Percentiles rank a stretch among this genome's conserved stretches.
Evolutionary conservation across 768 basidiomycete genomes (phyloP).

Genomic region (Leucosporidium scottii): DNA sequence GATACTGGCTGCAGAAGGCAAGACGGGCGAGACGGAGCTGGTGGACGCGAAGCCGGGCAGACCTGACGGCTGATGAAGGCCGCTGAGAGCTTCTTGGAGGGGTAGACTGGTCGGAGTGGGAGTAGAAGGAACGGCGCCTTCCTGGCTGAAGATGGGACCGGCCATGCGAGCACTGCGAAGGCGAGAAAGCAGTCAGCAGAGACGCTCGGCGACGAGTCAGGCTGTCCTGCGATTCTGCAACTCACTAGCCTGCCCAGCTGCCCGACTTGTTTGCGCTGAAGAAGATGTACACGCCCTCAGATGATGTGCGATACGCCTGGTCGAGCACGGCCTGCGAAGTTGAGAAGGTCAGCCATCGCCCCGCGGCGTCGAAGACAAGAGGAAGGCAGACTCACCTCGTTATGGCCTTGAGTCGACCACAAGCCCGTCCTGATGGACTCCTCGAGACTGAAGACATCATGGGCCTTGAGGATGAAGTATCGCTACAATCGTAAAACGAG

Average conservation of each 20-base stretch:
- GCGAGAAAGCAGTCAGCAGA: no score
- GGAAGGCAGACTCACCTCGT: slow-evolving; percentile 13
- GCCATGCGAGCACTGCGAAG: no score
- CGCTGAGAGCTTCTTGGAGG: no score
- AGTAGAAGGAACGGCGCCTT: no score
- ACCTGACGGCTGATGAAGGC: no score
- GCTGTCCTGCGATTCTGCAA: no score
- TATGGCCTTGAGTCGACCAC: slow-evolving; percentile 73
- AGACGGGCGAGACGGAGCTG: no score
- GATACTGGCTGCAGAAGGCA: no score
- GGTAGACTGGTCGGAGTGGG: no score
- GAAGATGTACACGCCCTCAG: slow-evolving; percentile 64
- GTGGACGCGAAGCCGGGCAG: no score
- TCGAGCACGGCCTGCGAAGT: slow-evolving; percentile 58
- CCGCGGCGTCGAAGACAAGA: neutral
- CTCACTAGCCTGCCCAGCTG: slow-evolving; percentile 75
- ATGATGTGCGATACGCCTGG: slow-evolving; percentile 83
- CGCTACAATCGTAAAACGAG: neutral
- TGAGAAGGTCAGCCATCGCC: slow-evolving; percentile 37
- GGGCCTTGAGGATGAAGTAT: slow-evolving; percentile 23
- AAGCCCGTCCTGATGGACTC: slow-evolving; percentile 56
- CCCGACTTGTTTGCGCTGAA: slow-evolving; percentile 91
- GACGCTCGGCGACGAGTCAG: no score
- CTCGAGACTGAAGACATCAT: slow-evolving; percentile 35
- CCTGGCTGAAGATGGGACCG: no score